Percentiles rank a stretch among this genome's conserved stretches.
phyloP scores from a whole-genome alignment of 768 basidiomycete species.

The Crucibulum laeve region DNA sequence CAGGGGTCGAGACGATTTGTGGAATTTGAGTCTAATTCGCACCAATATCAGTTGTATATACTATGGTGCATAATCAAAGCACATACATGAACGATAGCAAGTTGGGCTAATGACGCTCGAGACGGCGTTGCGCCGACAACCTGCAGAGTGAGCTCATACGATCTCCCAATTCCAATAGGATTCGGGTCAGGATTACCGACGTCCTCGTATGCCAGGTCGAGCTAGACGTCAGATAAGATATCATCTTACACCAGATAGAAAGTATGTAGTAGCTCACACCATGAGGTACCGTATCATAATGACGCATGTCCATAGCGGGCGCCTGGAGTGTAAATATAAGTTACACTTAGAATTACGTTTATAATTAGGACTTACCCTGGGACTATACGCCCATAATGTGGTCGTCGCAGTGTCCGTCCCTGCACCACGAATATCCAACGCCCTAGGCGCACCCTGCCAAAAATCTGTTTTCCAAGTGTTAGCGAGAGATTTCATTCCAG shows the following conservation, averaged over 20 bases:
- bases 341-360: not conserved
- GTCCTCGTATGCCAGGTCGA: constrained; percentile 34
- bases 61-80: not conserved
- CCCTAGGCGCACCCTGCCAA: constrained; percentile 31
- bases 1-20: constrained; percentile 27
- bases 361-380: constrained; percentile 14
- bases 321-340: constrained; percentile 14
- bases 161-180: constrained; percentile 31
- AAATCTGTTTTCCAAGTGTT: constrained; percentile 21
- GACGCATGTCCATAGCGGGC: constrained; percentile 30
- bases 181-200: constrained; percentile 32
- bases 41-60: not conserved
- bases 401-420: constrained; percentile 20
- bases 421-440: constrained; percentile 29
- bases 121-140: constrained; percentile 29
- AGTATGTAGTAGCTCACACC: constrained; percentile 17
- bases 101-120: constrained; percentile 18
- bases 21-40: constrained; percentile 21
- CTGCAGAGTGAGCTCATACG: constrained; percentile 29
- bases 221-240: constrained; percentile 10
- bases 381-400: constrained; percentile 34
- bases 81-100: constrained; percentile 25
- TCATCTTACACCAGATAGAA: not conserved
- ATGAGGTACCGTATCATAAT: constrained; percentile 32
- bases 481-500: no score